phyloP scores from a whole-genome alignment of 2,329 filamentous ascomycete species.

The Metarhizium robertsii region DNA sequence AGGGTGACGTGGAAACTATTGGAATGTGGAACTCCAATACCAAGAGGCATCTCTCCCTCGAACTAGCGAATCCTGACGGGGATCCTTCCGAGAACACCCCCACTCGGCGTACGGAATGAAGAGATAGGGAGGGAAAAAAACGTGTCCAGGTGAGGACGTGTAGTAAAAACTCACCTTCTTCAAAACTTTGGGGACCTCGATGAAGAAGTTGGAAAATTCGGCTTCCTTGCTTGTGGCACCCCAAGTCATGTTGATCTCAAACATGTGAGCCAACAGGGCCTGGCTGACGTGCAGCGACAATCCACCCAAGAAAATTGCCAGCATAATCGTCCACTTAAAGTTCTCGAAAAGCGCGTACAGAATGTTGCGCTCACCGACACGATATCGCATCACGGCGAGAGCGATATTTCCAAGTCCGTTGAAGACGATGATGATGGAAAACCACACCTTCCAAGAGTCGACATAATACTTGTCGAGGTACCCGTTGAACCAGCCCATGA shows the following conservation, averaged over 20 bases:
- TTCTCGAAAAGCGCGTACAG: constrained; percentile 49
- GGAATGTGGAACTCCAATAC: background rate
- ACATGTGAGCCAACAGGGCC: constrained; percentile 73
- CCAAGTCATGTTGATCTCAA: constrained; percentile 80
- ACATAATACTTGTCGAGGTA: constrained; percentile 74
- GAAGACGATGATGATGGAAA: constrained; percentile 71
- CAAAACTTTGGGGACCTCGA: constrained; percentile 70
- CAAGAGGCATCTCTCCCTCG: background rate
- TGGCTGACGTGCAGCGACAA: constrained; percentile 73
- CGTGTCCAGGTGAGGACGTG: background rate
- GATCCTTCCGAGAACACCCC: background rate
- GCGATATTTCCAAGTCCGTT: constrained; percentile 65
- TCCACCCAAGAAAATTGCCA: constrained; percentile 76
- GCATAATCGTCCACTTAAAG: constrained; percentile 64
- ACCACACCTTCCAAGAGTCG: constrained; percentile 71
- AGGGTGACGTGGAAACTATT: background rate
- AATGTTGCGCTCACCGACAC: constrained; percentile 54
- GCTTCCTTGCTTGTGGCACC: constrained; percentile 77
- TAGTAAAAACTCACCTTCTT: constrained; percentile 51
- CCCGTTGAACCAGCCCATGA: constrained; percentile 67
- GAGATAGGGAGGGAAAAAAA: background rate
- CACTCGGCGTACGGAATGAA: background rate
- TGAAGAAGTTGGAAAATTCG: constrained; percentile 75
- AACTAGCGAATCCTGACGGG: background rate
- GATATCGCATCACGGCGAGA: constrained; percentile 64